phyloP scores from a whole-genome alignment of 1,284 basidiomycete species.

The Papiliotrema nemorosa region DNA sequence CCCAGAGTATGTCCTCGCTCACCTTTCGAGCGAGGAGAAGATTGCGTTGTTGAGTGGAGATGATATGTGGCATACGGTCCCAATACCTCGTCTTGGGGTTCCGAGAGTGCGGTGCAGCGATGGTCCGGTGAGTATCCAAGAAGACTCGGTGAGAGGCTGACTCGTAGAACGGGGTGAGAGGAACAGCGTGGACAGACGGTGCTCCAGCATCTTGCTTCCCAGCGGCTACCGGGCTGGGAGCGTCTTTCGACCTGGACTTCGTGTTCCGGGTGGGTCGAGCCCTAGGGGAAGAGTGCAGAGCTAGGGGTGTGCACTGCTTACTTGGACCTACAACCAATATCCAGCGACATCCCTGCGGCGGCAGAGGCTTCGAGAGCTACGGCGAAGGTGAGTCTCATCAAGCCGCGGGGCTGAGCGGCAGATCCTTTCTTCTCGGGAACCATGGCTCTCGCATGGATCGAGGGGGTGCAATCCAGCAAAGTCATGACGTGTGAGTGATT shows the following conservation, averaged over 20 bases:
- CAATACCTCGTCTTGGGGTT: constrained; percentile 61
- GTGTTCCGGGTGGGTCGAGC: constrained; percentile 59
- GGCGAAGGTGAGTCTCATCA: constrained; percentile 13
- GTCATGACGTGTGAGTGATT: constrained; percentile 54
- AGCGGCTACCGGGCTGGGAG: constrained; percentile 64
- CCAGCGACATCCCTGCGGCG: constrained; percentile 69
- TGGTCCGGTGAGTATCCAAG: constrained; percentile 10
- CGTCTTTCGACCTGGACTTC: constrained; percentile 68
- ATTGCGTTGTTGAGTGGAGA: constrained; percentile 67
- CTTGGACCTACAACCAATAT: constrained; percentile 78
- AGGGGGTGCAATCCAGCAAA: constrained; percentile 64
- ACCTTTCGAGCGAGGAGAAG: constrained; percentile 43
- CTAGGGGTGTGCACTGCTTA: constrained; percentile 61
- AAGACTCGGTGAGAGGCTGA: constrained; percentile 63
- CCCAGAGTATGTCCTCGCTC: constrained; percentile 7
- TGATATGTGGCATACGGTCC: constrained; percentile 71
- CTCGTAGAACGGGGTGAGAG: constrained; percentile 55
- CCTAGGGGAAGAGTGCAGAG: constrained; percentile 67
- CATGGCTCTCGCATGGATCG: constrained; percentile 64
- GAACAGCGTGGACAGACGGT: constrained; percentile 27
- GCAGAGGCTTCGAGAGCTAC: constrained; percentile 53
- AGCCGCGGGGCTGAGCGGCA: background rate
- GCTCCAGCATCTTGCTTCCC: constrained; percentile 32
- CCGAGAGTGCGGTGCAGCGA: constrained; percentile 61
- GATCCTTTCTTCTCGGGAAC: constrained; percentile 69